A percentile compares a stretch with the other conserved stretches of the same genome.
Conservation (phyloP, 306 rosid species). For the Acacia melanoxylon region DNA sequence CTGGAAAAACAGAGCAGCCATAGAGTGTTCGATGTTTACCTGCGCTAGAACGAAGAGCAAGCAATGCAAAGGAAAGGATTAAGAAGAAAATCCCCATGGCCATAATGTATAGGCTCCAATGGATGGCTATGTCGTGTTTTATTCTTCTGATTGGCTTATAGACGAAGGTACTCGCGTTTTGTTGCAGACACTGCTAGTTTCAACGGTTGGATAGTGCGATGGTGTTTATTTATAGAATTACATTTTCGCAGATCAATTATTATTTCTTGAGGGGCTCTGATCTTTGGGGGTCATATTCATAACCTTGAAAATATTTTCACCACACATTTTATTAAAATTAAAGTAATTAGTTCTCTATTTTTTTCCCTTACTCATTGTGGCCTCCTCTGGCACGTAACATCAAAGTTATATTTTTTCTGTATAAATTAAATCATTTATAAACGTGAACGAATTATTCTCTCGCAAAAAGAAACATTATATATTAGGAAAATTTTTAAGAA, state of each 20-base stretch:
- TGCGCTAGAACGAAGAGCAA: conserved; percentile 41
- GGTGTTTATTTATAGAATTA: background rate
- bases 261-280: background rate
- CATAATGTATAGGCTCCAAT: conserved; percentile 29
- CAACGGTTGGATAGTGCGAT: background rate
- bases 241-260: background rate
- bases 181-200: background rate
- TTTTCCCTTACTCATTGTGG: too few relatives aligned
- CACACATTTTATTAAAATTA: background rate
- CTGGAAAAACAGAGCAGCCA: background rate
- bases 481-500: too few relatives aligned
- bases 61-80: conserved; percentile 35
- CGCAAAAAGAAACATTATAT: too few relatives aligned
- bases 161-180: background rate
- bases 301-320: background rate
- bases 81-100: conserved; percentile 26
- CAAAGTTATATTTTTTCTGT: too few relatives aligned
- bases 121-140: conserved; percentile 9
- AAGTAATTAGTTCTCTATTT: background rate
- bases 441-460: background rate
- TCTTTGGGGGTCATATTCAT: background rate
- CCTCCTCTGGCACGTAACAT: background rate
- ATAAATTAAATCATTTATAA: too few relatives aligned
- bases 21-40: conserved; percentile 19
- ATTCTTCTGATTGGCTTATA: conserved; percentile 20